Evolutionary conservation across 352 stramenopile species (phyloP).

Genomic region (Phytophthora podocarpi): DNA sequence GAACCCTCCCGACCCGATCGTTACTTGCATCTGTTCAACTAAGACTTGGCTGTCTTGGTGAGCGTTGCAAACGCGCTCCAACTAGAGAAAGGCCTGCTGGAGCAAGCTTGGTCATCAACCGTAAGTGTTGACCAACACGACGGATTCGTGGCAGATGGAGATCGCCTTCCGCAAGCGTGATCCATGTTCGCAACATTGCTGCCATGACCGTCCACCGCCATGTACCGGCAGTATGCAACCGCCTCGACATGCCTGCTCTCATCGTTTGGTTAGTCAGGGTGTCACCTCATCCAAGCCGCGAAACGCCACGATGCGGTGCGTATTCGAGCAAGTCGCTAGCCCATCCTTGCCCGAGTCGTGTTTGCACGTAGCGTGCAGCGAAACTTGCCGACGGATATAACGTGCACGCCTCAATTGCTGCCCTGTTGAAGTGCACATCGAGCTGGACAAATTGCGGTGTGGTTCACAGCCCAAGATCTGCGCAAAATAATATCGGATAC

Average conservation of each 20-base stretch:
- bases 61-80: constrained; percentile 16
- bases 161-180: neutral
- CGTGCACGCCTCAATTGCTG: constrained; percentile 3
- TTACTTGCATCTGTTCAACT: too few relatives aligned
- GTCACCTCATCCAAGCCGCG: constrained; percentile 21
- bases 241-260: constrained; percentile 1
- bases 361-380: constrained; percentile 28
- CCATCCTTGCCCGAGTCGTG: constrained; percentile 24
- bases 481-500: constrained; percentile 33
- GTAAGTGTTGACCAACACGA: neutral
- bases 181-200: neutral
- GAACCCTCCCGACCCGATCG: constrained; percentile 5
- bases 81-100: neutral
- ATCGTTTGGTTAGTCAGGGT: constrained; percentile 25
- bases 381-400: constrained; percentile 22
- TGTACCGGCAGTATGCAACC: neutral
- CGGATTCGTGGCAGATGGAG: neutral
- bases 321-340: constrained; percentile 29
- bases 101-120: neutral
- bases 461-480: constrained; percentile 20
- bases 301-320: constrained; percentile 5
- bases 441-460: constrained; percentile 7
- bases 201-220: neutral
- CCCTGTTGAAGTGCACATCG: constrained; percentile 30
- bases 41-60: neutral